Percentiles rank a stretch among this genome's conserved stretches.
Evolutionary conservation across 306 rosid species (phyloP).

Genomic region (Luffa aegyptiaca): DNA sequence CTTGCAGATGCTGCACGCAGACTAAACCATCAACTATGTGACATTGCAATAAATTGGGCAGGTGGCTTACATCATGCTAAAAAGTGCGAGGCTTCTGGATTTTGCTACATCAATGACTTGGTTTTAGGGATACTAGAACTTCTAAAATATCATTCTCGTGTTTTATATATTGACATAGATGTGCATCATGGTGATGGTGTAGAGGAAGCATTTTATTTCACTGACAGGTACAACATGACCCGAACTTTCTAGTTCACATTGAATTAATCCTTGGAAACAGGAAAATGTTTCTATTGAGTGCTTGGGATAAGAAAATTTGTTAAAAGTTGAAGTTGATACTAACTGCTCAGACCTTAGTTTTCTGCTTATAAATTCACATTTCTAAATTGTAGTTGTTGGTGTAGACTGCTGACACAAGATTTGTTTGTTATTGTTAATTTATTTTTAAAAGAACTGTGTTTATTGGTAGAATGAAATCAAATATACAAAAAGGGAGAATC

Average conservation of each 20-base stretch:
- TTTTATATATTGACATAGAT: conserved; percentile 88
- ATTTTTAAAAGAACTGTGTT: not conserved
- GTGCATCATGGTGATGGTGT: conserved; percentile 99
- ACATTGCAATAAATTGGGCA: conserved; percentile 98
- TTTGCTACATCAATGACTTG: conserved; percentile 97
- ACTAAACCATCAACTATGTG: conserved; percentile 79
- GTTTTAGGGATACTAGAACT: conserved; percentile 96
- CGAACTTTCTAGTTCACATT: not conserved
- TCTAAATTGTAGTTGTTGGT: not conserved
- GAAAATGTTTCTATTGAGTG: not conserved
- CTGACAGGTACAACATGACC: conserved; percentile 65
- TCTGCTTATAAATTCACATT: not conserved
- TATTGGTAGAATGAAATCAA: not conserved
- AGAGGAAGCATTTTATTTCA: conserved; percentile 95
- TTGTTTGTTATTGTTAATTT: not conserved
- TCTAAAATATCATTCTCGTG: conserved; percentile 90
- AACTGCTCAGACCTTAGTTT: not conserved
- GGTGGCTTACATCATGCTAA: conserved; percentile 99
- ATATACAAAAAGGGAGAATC: not conserved
- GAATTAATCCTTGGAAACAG: not conserved
- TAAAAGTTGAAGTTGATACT: not conserved
- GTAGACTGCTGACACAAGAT: not conserved
- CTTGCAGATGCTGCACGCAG: conserved; percentile 89
- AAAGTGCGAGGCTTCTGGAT: conserved; percentile 98
- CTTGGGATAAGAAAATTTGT: not conserved